Conservation (phyloP, 2,329 filamentous ascomycete species). For the Helminthosporium solani region DNA sequence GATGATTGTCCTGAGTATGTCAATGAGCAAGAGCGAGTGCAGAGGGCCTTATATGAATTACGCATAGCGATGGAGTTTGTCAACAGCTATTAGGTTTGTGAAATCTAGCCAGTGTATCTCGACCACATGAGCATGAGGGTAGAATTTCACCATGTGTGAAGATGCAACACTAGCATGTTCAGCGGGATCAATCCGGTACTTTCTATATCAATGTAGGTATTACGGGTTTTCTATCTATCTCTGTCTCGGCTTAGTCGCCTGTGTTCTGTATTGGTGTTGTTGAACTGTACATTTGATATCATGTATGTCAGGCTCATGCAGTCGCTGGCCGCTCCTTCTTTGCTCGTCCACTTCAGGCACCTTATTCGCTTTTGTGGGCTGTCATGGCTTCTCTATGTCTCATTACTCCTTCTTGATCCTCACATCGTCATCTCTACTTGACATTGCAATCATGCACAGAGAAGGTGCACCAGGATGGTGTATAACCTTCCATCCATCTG, state of each 20-base stretch:
- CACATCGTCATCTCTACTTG: slow-evolving; percentile 15
- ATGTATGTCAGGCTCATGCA: no score
- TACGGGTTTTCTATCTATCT: neutral
- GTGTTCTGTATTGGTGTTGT: neutral
- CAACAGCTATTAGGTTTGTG: neutral
- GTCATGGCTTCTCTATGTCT: slow-evolving; percentile 5
- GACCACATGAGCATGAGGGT: neutral
- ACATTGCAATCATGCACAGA: slow-evolving; percentile 2
- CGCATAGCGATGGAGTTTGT: slow-evolving; percentile 31
- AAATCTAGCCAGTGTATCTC: no score
- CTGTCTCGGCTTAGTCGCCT: no score
- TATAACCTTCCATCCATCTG: slow-evolving; percentile 22
- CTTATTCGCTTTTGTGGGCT: neutral
- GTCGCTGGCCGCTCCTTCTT: neutral
- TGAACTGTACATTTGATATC: neutral
- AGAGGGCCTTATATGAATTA: neutral
- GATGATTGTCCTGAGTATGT: slow-evolving; percentile 12
- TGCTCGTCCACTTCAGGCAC: no score
- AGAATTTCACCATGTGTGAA: neutral
- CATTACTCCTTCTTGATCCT: slow-evolving; percentile 4
- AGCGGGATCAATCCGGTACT: neutral
- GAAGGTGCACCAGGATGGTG: slow-evolving; percentile 25
- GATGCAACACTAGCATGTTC: neutral
- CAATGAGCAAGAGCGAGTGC: no score
- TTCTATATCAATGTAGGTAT: neutral